phyloP scores from a whole-genome alignment of 257 asterid genomes.

The Solanum pennellii region DNA sequence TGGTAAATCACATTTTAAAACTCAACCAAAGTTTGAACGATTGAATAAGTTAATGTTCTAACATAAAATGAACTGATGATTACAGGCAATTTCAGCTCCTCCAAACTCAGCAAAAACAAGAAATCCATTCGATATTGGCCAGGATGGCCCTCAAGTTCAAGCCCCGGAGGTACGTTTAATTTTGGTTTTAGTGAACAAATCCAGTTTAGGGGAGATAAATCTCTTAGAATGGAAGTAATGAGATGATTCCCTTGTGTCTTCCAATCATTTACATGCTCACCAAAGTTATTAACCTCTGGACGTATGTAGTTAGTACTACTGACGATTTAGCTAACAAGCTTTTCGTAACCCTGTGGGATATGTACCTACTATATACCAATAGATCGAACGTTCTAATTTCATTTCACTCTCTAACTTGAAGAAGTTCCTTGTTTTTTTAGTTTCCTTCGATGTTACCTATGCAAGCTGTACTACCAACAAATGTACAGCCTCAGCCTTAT shows the following conservation, averaged over 20 bases:
- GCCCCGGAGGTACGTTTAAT: constrained; percentile 31
- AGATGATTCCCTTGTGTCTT: neutral
- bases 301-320: neutral
- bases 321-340: neutral
- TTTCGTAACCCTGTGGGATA: neutral
- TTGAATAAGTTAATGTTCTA: neutral
- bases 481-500: constrained; percentile 25
- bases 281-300: neutral
- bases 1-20: constrained; percentile 19
- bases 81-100: constrained; percentile 30
- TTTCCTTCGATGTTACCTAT: constrained; percentile 42
- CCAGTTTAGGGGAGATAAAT: neutral
- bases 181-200: too few species aligned
- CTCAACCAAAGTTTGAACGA: neutral
- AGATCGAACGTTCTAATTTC: neutral
- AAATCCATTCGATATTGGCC: constrained; percentile 65
- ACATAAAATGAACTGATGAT: neutral
- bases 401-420: neutral
- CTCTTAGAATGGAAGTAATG: neutral
- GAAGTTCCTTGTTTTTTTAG: constrained; percentile 16
- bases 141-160: constrained; percentile 33
- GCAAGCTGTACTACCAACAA: constrained; percentile 39
- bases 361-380: neutral
- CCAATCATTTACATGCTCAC: neutral
- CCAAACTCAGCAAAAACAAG: constrained; percentile 28